Conservation (phyloP, 1,284 basidiomycete species). For the Tilletia setariae region DNA sequence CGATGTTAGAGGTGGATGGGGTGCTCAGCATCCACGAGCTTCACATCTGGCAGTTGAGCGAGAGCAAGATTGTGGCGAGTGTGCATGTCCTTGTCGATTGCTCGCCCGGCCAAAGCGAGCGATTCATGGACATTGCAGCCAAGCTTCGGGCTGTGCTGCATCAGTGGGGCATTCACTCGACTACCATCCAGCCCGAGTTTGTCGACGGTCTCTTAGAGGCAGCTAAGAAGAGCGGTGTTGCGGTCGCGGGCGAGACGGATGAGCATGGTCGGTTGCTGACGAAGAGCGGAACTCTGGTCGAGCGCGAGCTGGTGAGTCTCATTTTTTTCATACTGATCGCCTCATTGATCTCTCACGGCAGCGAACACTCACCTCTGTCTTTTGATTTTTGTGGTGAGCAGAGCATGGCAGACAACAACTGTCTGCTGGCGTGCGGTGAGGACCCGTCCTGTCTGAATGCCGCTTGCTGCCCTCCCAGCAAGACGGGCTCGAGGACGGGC, state of each 20-base stretch:
- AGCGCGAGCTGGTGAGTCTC: constrained; percentile 32
- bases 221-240: constrained; percentile 41
- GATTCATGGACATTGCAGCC: constrained; percentile 82
- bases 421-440: constrained; percentile 44
- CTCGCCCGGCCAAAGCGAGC: constrained; percentile 58
- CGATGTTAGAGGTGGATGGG: constrained; percentile 76
- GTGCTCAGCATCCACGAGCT: constrained; percentile 83
- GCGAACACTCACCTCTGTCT: not conserved
- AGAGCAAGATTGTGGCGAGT: constrained; percentile 85
- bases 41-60: constrained; percentile 91
- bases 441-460: constrained; percentile 42
- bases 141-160: constrained; percentile 81
- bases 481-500: not conserved
- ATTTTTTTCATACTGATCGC: not conserved
- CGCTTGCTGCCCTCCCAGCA: constrained; percentile 42
- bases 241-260: constrained; percentile 36
- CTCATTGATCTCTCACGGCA: not conserved
- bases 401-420: constrained; percentile 35
- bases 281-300: constrained; percentile 39
- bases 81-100: constrained; percentile 85
- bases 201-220: constrained; percentile 45
- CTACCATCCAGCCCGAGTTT: constrained; percentile 54
- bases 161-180: constrained; percentile 83
- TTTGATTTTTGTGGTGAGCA: not conserved
- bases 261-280: constrained; percentile 41